phyloP scores from a whole-genome alignment of 495 filamentous ascomycete species.

The Amphirosellinia nigrospora region DNA sequence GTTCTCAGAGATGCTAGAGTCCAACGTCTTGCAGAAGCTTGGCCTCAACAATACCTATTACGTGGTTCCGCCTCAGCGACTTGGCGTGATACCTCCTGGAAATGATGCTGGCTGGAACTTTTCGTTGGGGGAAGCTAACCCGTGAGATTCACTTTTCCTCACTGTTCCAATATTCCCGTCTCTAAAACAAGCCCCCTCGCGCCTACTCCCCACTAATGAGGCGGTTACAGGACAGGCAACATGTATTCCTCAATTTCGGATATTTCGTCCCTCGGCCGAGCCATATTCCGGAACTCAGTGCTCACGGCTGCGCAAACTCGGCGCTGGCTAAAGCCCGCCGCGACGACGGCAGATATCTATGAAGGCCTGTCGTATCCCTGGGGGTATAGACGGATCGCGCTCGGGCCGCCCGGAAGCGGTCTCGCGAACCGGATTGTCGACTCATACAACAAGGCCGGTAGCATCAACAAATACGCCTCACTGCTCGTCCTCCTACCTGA shows the following conservation, averaged over 20 bases:
- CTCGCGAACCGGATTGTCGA: constrained; percentile 49
- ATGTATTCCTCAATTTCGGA: constrained; percentile 62
- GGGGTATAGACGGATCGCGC: constrained; percentile 56
- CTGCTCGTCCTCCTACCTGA: constrained; percentile 59
- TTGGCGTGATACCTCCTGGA: constrained; percentile 45
- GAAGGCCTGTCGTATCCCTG: constrained; percentile 62
- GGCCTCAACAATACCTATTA: constrained; percentile 46
- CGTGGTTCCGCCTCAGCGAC: constrained; percentile 36
- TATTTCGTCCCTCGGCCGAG: constrained; percentile 58
- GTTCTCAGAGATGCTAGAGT: constrained; percentile 52
- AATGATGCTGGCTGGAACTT: constrained; percentile 41
- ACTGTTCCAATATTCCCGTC: neutral
- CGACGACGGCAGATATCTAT: constrained; percentile 53
- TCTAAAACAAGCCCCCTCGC: neutral
- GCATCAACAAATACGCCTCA: constrained; percentile 56
- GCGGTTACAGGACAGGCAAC: constrained; percentile 54
- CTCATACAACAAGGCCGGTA: constrained; percentile 61
- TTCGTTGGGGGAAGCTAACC: constrained; percentile 48
- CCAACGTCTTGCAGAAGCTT: constrained; percentile 53
- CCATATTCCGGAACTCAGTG: constrained; percentile 59
- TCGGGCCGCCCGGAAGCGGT: constrained; percentile 42
- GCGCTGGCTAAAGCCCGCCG: constrained; percentile 63
- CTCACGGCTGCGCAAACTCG: constrained; percentile 53
- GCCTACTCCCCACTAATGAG: constrained; percentile 24
- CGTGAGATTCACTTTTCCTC: constrained; percentile 32